Evolutionary conservation across 257 asterid species (phyloP), one percentile per base, ranked within the genome.

Genomic region (Nicotiana tomentosiformis): DNA sequence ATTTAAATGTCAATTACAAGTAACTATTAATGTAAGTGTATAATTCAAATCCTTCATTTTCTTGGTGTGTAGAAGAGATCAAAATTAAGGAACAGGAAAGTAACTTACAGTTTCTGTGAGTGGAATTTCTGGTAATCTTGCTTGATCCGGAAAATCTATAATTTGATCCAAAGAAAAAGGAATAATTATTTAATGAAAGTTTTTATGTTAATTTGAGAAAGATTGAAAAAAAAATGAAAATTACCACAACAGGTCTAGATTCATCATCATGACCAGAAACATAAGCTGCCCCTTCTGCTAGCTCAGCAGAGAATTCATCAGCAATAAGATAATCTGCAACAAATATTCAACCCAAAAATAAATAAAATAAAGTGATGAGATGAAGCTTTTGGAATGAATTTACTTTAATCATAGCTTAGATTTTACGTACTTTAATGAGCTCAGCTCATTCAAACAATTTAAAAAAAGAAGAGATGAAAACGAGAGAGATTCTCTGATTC

Each of bases 181-280:
- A 23, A 74, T 7, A 74, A 49, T 74, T 49, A 74, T 4, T 49
- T 46, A 49, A 39, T 46, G 2, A 23, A 49, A 12, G 0, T 4
- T 7, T 74, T 15, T 14, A 51, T 46, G 23, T 26, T 51, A 26
- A 14, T 55, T 78, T 65, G 1, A 51, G 61, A 11, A 55, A 39
- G 1, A 12, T 11, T 39, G 30, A 35, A 35, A 10, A 65, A 46
- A 68, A 56, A 33, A 18, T n/a, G 10, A 26, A 80, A 23, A 55
- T 77, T 90, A 96, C 99, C 94, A 94, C 12, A 56, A 94, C 98
- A 43, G 99, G 99, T 66, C 98, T 92, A 35, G 89, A 90, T 85
- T 93, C 93, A 80, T 93, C 97, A 83, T 96, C 99, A 29, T 90
- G 92, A 55, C 99, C 99, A 83, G 98, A 97, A 83, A 96, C 98